Percentiles rank a stretch among this genome's conserved stretches.
These are phyloP conservation scores for Chaetothyriales sp. DNA, from an alignment of 2,329 filamentous ascomycete genomes.

Conservation along the genomic window DNA sequence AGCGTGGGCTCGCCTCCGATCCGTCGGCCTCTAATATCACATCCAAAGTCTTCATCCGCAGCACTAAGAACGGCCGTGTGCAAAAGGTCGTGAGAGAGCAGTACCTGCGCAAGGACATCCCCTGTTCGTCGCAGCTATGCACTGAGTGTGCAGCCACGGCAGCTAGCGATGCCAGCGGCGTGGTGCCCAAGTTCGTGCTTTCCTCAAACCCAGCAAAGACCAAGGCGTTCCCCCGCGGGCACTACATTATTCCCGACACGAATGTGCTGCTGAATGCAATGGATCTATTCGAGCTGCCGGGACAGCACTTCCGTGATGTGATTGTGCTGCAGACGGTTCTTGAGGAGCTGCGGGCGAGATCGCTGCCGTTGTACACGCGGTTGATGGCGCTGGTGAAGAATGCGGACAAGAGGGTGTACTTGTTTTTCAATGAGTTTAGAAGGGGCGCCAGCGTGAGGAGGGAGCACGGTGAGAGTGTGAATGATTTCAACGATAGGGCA, in stretches of 20 bases:
- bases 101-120: conserved; percentile 91
- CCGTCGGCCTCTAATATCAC: conserved; percentile 60
- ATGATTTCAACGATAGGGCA: conserved; percentile 89
- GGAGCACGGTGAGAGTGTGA: conserved; percentile 69
- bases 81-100: conserved; percentile 97
- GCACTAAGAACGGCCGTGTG: conserved; percentile 89
- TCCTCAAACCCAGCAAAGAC: conserved; percentile 80
- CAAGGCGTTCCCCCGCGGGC: conserved; percentile 66
- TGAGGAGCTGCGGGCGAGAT: conserved; percentile 88
- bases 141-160: conserved; percentile 58
- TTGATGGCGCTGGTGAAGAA: conserved; percentile 82
- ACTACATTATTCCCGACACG: conserved; percentile 91
- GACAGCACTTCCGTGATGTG: conserved; percentile 84
- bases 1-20: conserved; percentile 42
- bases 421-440: conserved; percentile 98
- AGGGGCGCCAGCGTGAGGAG: conserved; percentile 76
- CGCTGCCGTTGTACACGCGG: conserved; percentile 86
- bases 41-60: conserved; percentile 90
- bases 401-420: conserved; percentile 92
- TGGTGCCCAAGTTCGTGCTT: conserved; percentile 75
- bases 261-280: conserved; percentile 92
- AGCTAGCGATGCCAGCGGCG: conserved; percentile 64
- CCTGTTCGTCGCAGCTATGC: conserved; percentile 88
- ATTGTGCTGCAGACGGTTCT: conserved; percentile 90
- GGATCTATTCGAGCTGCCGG: conserved; percentile 85